Evolutionary conservation across 2,329 filamentous ascomycete species (phyloP), one percentile per base, ranked within the genome.

Genomic region (Fusarium protoensiforme): DNA sequence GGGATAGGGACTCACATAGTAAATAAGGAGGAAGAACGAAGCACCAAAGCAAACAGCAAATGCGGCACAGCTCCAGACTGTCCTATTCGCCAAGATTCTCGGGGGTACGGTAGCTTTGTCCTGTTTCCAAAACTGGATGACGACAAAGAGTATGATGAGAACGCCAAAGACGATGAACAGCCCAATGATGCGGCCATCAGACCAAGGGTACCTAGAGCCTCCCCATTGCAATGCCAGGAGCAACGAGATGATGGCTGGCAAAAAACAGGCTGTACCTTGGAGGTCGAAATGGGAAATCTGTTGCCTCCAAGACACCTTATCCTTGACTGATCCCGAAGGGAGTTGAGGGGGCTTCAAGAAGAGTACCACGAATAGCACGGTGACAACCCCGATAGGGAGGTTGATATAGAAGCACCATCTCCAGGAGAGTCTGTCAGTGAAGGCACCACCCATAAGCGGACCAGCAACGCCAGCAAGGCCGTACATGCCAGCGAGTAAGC

Each of bases 51-150:
- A 82, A 73, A 86, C 84, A 22, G 80, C 77, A 68, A 78, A 84
- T 9, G 78, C 79, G 53, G 78, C 80, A 53, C 78, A 79, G 39
- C 82, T 69, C n/a, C 70, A 69, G 65, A 85, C 78, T 24, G 80
- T 81, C 10, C 84, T 80, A 9, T 82, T 68, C 53, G 76, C 80
- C 39, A 83, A 65, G 5, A 86, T 76, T 8, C 83, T 80, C 0
- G 78, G 78, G 1, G 81, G 77, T 10, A 86, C 74, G 71, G 85
- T 83, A 31, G 84, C 81, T 5, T 82, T 79, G 46, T 86, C 85
- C 20, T 81, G 83, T 69, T 83, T 81, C 48, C 71, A 84, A 60
- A 73, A 83, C 69, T 86, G 81, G 11, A 81, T 73, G 6, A 78
- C 60, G 5, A 71, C 64, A 73, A 85, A 85, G 18, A 75, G 71